phyloP scores from a whole-genome alignment of 164 flowering plant species.

The Warburgia ugandensis region DNA sequence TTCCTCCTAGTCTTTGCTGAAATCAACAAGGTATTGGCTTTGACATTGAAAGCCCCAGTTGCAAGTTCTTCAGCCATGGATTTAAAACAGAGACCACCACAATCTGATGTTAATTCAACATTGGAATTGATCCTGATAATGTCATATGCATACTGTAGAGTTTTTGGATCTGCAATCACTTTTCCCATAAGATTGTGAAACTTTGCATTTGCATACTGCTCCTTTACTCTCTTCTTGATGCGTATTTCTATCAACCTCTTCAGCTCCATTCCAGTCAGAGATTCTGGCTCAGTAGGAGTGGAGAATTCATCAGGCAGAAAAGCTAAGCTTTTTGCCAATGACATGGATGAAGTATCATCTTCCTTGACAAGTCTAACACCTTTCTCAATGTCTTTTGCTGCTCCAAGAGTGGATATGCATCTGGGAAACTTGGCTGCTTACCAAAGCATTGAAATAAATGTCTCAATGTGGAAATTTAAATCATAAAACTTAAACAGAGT shows the following conservation, averaged over 20 bases:
- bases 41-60: constrained; percentile 47
- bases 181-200: constrained; percentile 53
- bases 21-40: constrained; percentile 45
- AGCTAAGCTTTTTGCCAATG: constrained; percentile 61
- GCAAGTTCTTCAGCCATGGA: constrained; percentile 59
- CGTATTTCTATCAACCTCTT: constrained; percentile 57
- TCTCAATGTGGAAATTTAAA: too few relatives aligned
- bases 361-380: constrained; percentile 5
- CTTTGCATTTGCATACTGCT: constrained; percentile 57
- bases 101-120: constrained; percentile 29
- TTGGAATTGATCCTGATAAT: constrained; percentile 60
- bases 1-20: constrained; percentile 41
- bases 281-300: constrained; percentile 9
- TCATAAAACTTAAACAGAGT: too few relatives aligned
- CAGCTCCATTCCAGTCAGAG: constrained; percentile 41
- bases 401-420: too few relatives aligned
- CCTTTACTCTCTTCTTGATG: constrained; percentile 85
- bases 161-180: constrained; percentile 65
- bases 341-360: constrained; percentile 6
- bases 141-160: constrained; percentile 71
- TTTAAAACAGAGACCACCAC: constrained; percentile 34
- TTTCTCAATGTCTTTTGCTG: neutral
- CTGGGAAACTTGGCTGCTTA: too few relatives aligned
- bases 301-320: constrained; percentile 56
- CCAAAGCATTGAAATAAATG: too few relatives aligned